A percentile compares a stretch with the other conserved stretches of the same genome.
Conservation (phyloP, 352 stramenopile genomes). For the Discostella stelligera region DNA sequence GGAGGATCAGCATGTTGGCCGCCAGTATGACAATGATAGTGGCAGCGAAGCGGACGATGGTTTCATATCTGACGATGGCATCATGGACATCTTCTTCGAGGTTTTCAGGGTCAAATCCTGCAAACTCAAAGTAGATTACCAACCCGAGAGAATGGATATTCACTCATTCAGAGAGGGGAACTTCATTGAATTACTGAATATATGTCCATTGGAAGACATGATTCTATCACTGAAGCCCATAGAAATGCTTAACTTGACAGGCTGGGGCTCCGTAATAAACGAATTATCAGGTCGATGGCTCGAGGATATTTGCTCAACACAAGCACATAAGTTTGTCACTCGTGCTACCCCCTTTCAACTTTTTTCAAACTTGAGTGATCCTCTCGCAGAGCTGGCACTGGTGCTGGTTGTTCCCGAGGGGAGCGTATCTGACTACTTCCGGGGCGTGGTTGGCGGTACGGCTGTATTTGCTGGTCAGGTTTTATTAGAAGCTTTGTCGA, state of each 20-base stretch:
- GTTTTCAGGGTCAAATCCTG: conserved; percentile 65
- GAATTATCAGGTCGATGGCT: conserved; percentile 66
- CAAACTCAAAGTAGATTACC: conserved; percentile 84
- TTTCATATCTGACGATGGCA: conserved; percentile 30
- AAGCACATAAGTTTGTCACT: conserved; percentile 80
- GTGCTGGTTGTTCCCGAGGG: conserved; percentile 67
- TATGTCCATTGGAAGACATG: conserved; percentile 79
- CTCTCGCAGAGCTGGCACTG: conserved; percentile 65
- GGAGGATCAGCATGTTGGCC: conserved; percentile 30
- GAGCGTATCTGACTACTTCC: conserved; percentile 54
- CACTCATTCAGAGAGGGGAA: conserved; percentile 66
- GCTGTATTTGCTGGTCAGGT: conserved; percentile 68
- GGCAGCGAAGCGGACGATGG: neutral
- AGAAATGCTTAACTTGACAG: conserved; percentile 55
- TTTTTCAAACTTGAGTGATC: conserved; percentile 63
- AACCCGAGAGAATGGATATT: conserved; percentile 68
- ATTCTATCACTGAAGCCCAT: conserved; percentile 69
- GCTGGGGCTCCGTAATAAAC: conserved; percentile 68
- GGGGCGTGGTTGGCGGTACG: conserved; percentile 50
- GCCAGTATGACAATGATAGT: neutral
- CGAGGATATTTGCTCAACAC: conserved; percentile 73
- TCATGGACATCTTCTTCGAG: conserved; percentile 71
- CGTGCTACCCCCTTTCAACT: conserved; percentile 68
- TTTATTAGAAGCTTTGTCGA: conserved; percentile 69
- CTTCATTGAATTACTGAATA: conserved; percentile 78